Evolutionary conservation across 148 eudicot species (phyloP).

Genomic region (Drosera capensis): DNA sequence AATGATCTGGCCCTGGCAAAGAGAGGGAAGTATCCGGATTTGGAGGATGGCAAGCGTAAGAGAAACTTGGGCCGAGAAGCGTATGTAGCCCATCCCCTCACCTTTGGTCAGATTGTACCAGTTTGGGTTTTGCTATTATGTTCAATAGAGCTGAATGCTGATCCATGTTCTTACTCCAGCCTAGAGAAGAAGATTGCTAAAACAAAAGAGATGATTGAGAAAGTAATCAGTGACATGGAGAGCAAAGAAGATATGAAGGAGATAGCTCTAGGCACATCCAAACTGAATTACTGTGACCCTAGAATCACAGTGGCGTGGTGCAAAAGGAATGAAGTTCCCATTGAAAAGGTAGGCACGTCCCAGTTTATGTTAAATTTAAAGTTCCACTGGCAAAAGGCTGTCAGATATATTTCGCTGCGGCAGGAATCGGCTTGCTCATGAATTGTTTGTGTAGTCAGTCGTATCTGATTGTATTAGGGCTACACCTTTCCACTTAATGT

Average conservation of each 20-base stretch:
- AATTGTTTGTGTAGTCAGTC: too few species aligned
- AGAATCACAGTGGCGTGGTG: conserved; percentile 99
- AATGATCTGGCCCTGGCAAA: conserved; percentile 65
- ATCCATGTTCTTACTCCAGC: conserved; percentile 21
- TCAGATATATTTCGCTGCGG: too few species aligned
- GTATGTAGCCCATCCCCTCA: conserved; percentile 24
- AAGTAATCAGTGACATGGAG: conserved; percentile 64
- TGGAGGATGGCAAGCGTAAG: conserved; percentile 65
- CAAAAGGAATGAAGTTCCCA: conserved; percentile 91
- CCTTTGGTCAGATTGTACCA: conserved; percentile 1
- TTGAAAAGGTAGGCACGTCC: conserved; percentile 57
- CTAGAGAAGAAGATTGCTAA: conserved; percentile 69
- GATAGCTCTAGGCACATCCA: conserved; percentile 96
- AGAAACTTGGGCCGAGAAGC: conserved; percentile 74
- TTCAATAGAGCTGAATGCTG: background rate
- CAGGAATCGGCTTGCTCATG: too few species aligned
- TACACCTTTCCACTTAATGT: too few species aligned
- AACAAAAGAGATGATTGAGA: conserved; percentile 55
- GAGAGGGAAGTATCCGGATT: conserved; percentile 93
- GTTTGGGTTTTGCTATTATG: background rate
- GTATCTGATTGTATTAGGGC: too few species aligned
- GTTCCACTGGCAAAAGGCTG: too few species aligned
- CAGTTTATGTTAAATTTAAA: background rate
- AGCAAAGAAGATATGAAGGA: conserved; percentile 88
- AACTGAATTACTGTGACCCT: conserved; percentile 92